Evolutionary conservation across 179 eudicot genomes (phyloP).

Genomic region (Actinidia polygama): DNA sequence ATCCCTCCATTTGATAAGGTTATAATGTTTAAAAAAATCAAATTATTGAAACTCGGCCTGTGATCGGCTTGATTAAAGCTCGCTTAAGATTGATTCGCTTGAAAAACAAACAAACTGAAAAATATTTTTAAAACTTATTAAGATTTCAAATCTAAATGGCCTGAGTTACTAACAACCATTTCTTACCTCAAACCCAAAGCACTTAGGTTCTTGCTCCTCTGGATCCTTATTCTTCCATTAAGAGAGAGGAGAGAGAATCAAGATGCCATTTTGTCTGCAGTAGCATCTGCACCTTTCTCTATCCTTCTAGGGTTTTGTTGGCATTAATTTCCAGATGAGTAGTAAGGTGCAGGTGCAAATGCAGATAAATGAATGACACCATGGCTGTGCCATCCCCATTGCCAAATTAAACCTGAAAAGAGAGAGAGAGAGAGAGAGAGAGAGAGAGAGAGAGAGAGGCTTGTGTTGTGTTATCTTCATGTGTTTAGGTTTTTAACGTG

Average conservation of each 20-base stretch:
- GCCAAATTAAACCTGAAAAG: too few species aligned
- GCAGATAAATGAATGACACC: slow-evolving; percentile 20
- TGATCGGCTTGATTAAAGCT: too few species aligned
- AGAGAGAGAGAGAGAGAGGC: neutral
- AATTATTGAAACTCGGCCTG: too few species aligned
- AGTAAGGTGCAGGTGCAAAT: slow-evolving; percentile 34
- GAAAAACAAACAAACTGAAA: too few species aligned
- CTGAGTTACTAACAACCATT: neutral
- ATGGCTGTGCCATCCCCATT: neutral
- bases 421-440: neutral
- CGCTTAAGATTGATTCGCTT: too few species aligned
- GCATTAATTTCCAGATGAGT: neutral
- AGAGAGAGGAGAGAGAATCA: neutral
- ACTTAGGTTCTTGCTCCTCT: too few species aligned
- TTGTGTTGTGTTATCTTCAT: neutral
- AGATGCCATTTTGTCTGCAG: slow-evolving; percentile 16
- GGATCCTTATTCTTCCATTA: neutral
- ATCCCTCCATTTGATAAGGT: too few species aligned
- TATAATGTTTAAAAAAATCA: too few species aligned
- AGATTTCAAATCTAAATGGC: too few species aligned
- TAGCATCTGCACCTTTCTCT: neutral
- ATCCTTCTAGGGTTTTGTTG: neutral
- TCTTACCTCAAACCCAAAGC: neutral
- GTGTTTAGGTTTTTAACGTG: neutral
- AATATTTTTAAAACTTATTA: too few species aligned